Conservation (phyloP, 2,329 filamentous ascomycete species). For the Colletotrichum karsti region DNA sequence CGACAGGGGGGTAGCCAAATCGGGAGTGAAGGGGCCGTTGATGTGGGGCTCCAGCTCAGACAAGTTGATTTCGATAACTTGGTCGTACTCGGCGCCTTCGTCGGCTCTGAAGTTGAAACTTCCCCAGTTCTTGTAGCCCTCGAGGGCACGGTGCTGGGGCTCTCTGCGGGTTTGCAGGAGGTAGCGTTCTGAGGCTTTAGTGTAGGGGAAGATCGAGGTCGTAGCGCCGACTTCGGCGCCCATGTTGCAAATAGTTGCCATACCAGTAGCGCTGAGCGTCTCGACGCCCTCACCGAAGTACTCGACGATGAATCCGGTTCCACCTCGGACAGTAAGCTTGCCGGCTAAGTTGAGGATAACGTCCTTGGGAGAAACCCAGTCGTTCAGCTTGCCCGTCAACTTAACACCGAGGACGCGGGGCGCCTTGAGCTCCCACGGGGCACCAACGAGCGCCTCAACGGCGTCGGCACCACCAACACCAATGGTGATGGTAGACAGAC, state of each 20-base stretch:
- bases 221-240: constrained; percentile 92
- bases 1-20: constrained; percentile 91
- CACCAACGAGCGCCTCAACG: constrained; percentile 94
- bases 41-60: constrained; percentile 93
- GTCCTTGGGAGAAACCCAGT: constrained; percentile 96
- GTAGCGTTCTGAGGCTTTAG: constrained; percentile 83
- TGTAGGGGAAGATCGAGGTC: constrained; percentile 95
- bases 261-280: constrained; percentile 88
- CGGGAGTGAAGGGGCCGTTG: constrained; percentile 96
- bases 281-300: constrained; percentile 92
- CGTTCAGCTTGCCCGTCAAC: constrained; percentile 82
- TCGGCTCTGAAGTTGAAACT: constrained; percentile 72
- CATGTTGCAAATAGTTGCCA: constrained; percentile 94
- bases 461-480: constrained; percentile 97
- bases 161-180: constrained; percentile 83
- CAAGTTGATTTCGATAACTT: constrained; percentile 89
- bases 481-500: constrained; percentile 91
- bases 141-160: constrained; percentile 33
- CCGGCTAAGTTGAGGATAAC: constrained; percentile 92
- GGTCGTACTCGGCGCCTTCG: constrained; percentile 84
- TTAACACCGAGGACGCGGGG: constrained; percentile 89
- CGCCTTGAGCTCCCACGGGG: constrained; percentile 97
- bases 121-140: constrained; percentile 27
- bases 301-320: constrained; percentile 94
- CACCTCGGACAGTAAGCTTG: constrained; percentile 89